Base-by-base conservation (phyloP, 2,329 filamentous ascomycete species). In the Phaeoacremonium minimum region DNA sequence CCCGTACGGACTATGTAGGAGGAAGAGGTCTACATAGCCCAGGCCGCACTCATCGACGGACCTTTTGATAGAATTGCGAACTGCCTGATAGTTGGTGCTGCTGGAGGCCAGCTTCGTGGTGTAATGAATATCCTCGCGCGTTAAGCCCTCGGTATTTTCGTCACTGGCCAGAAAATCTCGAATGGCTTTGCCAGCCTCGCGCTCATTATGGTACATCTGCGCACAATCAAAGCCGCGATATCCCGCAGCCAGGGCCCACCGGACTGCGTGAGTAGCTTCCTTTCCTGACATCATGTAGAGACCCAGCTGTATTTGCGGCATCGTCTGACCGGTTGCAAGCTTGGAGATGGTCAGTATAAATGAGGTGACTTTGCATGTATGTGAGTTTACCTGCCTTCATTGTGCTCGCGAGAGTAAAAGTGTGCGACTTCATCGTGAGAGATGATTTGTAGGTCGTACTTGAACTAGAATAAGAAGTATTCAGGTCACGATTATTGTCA, bases 1-100 rank as follows among this genome's bases (percentile, higher is more conserved):
- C 6, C 87, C 86, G 48, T 87, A 87, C 0, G 87, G 87, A 32
- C 80, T 85, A 53, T 93, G 87, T 37, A 93, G 66, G 9, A 94
- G 65, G 56, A 91, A 90, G 30, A 93, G 58, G 51, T 93, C 87
- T 38, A 91, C 77, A 56, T 90, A 89, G 1, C 78, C 83, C 18
- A 90, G 61, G 0, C 79, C 83, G 16, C 77, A 80, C 38, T 74
- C 73, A 32, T 77, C 69, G 4, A 89, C 68, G 18, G 77, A 83
- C 53, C 75, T 56, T 43, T 70, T 76, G 45, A 93, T 86, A 0
- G 83, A 80, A 42, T 63, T 65, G 33, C 81, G 73, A 16, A 85
- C 85, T 4, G 67, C 64, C n/a, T 83, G 73, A 56, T 90, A 91
- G 5, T 73, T 72, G 2, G 69, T 69, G 48, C 63, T 64, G 52